phyloP scores from a whole-genome alignment of 345 rosid genomes.

The Nephelium lappaceum region DNA sequence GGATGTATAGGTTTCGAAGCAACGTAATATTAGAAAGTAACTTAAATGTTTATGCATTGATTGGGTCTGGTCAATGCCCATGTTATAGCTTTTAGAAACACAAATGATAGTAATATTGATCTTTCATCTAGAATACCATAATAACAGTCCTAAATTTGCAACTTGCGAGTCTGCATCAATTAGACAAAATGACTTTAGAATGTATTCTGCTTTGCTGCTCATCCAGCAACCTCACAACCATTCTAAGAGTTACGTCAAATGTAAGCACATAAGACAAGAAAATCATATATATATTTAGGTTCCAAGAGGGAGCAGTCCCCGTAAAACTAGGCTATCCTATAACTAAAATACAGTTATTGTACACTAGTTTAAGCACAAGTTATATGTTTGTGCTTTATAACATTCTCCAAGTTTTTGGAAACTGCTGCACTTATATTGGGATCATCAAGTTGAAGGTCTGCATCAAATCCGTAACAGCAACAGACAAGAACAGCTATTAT shows the following conservation, averaged over 20 bases:
- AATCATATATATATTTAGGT: slow-evolving; percentile 20
- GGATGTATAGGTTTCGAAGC: no score
- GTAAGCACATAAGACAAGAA: slow-evolving; percentile 3
- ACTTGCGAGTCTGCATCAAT: no score
- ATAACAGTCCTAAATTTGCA: no score
- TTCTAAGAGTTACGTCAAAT: background rate
- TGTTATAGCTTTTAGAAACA: no score
- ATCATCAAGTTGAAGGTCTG: slow-evolving; percentile 85
- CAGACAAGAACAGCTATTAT: background rate
- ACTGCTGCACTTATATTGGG: slow-evolving; percentile 79
- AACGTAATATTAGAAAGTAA: no score
- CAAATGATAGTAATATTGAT: no score
- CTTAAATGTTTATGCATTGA: no score
- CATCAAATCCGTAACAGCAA: slow-evolving; percentile 54
- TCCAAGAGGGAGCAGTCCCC: slow-evolving; percentile 12
- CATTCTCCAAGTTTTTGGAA: slow-evolving; percentile 68
- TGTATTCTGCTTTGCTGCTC: no score
- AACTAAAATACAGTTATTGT: slow-evolving; percentile 31
- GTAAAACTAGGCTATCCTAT: slow-evolving; percentile 6
- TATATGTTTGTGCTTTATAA: slow-evolving; percentile 56
- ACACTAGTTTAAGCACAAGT: slow-evolving; percentile 57
- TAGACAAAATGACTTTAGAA: no score
- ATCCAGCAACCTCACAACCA: background rate
- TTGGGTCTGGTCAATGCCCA: no score
- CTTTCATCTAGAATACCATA: background rate